A percentile compares a stretch with the other conserved stretches of the same genome.
phyloP scores from a whole-genome alignment of 352 stramenopile species.

The Globisporangium camurandrum region DNA sequence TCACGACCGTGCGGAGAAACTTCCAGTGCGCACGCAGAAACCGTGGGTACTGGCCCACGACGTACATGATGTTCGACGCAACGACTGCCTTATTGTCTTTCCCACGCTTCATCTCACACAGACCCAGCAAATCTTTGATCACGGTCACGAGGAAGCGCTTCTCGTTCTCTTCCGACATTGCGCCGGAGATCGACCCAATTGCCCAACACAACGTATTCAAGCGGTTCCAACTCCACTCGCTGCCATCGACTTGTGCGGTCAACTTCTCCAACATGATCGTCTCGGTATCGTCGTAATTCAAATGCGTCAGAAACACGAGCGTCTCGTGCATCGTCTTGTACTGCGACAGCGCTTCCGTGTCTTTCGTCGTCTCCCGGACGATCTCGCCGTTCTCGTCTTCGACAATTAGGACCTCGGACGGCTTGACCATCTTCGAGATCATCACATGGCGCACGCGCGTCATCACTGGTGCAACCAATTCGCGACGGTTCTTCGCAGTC shows the following conservation, averaged over 20 bases:
- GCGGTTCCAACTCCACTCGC: constrained; percentile 94
- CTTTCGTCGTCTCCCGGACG: constrained; percentile 96
- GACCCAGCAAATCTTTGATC: constrained; percentile 97
- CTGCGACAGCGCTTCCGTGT: constrained; percentile 98
- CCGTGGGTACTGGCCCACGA: constrained; percentile 99
- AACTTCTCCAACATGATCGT: constrained; percentile 99
- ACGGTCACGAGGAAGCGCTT: constrained; percentile 99
- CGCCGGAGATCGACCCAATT: constrained; percentile 98
- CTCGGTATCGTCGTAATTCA: constrained; percentile 99
- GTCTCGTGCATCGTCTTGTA: constrained; percentile 99
- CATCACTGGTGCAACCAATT: constrained; percentile 83
- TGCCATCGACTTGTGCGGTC: constrained; percentile 85
- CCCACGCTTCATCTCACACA: constrained; percentile 97
- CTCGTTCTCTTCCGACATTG: constrained; percentile 99
- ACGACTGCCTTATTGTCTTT: constrained; percentile 99
- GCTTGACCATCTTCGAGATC: constrained; percentile 99
- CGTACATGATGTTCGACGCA: constrained; percentile 99
- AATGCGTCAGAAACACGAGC: constrained; percentile 98
- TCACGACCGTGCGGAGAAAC: constrained; percentile 99
- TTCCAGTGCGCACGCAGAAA: constrained; percentile 99
- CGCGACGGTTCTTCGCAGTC: constrained; percentile 46
- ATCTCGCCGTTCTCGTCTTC: constrained; percentile 99
- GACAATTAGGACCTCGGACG: constrained; percentile 99
- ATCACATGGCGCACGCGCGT: constrained; percentile 95
- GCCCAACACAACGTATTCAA: constrained; percentile 99